Conservation (phyloP, 2,329 filamentous ascomycete species). For the Geoglossum cookeanum region DNA sequence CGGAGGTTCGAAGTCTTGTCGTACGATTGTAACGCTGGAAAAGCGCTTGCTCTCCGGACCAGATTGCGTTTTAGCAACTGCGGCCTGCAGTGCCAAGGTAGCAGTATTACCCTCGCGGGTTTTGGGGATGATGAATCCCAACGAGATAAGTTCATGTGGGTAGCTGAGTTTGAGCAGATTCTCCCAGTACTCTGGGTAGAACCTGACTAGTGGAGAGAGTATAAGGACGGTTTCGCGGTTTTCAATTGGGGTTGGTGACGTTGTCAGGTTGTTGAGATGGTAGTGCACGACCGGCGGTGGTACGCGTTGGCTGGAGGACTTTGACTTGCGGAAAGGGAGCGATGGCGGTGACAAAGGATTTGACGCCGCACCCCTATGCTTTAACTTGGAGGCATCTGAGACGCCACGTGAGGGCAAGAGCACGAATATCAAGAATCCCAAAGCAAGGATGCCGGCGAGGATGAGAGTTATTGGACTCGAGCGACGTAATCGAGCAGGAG, state of each 20-base stretch:
- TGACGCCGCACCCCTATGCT: slow-evolving; percentile 37
- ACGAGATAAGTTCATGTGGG: slow-evolving; percentile 82
- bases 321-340: slow-evolving; percentile 51
- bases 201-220: slow-evolving; percentile 78
- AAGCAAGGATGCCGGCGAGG: slow-evolving; percentile 9
- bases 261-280: slow-evolving; percentile 87
- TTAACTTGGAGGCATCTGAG: slow-evolving; percentile 29
- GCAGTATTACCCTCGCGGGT: slow-evolving; percentile 81
- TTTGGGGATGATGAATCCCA: slow-evolving; percentile 92
- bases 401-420: slow-evolving; percentile 32
- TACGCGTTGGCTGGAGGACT: slow-evolving; percentile 31
- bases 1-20: slow-evolving; percentile 83
- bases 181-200: slow-evolving; percentile 92
- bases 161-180: slow-evolving; percentile 72
- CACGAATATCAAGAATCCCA: slow-evolving; percentile 39
- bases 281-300: slow-evolving; percentile 83
- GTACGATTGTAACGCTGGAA: slow-evolving; percentile 79
- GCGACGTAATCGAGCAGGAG: slow-evolving; percentile 11
- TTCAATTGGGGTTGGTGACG: slow-evolving; percentile 51
- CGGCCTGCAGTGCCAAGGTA: slow-evolving; percentile 62
- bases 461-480: slow-evolving; percentile 13
- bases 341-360: slow-evolving; percentile 57
- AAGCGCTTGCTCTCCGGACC: slow-evolving; percentile 68
- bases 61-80: slow-evolving; percentile 70
- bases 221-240: slow-evolving; percentile 79